A percentile compares a stretch with the other conserved stretches of the same genome.
phyloP scores from a whole-genome alignment of 106 monocot species.

The Dendrobium catenatum region DNA sequence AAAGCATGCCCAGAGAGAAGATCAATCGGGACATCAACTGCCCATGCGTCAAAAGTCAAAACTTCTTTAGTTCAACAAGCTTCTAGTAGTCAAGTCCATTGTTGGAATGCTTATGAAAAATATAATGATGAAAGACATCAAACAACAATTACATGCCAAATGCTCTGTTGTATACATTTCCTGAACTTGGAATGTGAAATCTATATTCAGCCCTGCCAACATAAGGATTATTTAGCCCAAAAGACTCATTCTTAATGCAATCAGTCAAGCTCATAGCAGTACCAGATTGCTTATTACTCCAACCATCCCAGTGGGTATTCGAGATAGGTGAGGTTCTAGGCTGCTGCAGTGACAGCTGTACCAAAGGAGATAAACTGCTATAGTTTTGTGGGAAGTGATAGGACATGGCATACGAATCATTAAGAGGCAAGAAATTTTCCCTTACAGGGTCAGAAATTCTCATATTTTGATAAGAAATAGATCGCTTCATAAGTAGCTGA shows the following conservation, averaged over 20 bases:
- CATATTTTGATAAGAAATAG: slow-evolving; percentile 30
- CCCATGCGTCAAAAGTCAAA: not conserved
- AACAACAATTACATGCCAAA: slow-evolving; percentile 42
- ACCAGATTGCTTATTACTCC: slow-evolving; percentile 37
- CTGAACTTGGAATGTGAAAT: slow-evolving; percentile 36
- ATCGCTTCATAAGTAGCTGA: slow-evolving; percentile 59
- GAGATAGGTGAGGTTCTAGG: slow-evolving; percentile 29
- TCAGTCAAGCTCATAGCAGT: slow-evolving; percentile 32
- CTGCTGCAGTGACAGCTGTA: slow-evolving; percentile 41
- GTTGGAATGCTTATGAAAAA: not conserved
- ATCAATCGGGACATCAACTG: not conserved
- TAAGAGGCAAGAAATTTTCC: slow-evolving; percentile 29
- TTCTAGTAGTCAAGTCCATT: not conserved
- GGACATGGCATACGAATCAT: slow-evolving; percentile 48
- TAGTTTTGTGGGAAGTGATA: slow-evolving; percentile 36
- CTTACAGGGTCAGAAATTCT: slow-evolving; percentile 17
- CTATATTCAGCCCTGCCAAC: slow-evolving; percentile 44
- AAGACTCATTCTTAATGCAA: slow-evolving; percentile 36
- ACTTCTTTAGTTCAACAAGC: not conserved
- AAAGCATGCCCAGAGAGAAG: not conserved
- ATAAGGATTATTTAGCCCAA: slow-evolving; percentile 38
- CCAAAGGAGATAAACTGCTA: slow-evolving; percentile 26
- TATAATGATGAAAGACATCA: not conserved
- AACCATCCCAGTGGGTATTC: slow-evolving; percentile 58
- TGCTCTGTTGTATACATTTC: slow-evolving; percentile 49